phyloP scores from a whole-genome alignment of 805 yeast species.

The Isabelozyma gotoi region DNA sequence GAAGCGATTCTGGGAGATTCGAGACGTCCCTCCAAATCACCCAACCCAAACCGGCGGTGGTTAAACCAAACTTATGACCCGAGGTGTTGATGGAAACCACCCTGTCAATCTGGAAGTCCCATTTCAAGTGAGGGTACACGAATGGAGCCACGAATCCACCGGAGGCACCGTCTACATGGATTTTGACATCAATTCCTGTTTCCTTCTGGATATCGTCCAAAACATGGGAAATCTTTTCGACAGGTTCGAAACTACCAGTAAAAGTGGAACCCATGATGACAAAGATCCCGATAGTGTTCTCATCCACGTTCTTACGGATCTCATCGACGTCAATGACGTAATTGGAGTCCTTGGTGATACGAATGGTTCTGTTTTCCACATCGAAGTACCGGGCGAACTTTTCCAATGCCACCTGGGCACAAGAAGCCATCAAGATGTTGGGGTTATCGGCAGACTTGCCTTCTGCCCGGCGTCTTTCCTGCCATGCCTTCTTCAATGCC shows the following conservation, averaged over 20 bases:
- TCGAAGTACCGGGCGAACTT: conserved; percentile 93
- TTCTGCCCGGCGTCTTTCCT: conserved; percentile 54
- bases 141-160: conserved; percentile 92
- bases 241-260: conserved; percentile 89
- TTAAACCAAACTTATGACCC: conserved; percentile 90
- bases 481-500: conserved; percentile 92
- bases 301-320: conserved; percentile 70
- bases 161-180: conserved; percentile 92
- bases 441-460: conserved; percentile 68
- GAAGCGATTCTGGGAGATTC: conserved; percentile 66
- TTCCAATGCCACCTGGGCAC: conserved; percentile 92
- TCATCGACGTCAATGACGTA: conserved; percentile 63
- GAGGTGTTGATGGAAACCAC: conserved; percentile 86
- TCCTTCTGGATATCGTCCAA: conserved; percentile 68
- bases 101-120: conserved; percentile 81
- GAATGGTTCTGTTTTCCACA: conserved; percentile 78
- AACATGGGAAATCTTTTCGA: conserved; percentile 56
- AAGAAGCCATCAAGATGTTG: conserved; percentile 86
- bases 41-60: conserved; percentile 94
- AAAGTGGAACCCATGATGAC: conserved; percentile 89
- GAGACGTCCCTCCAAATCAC: conserved; percentile 71
- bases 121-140: conserved; percentile 66
- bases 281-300: conserved; percentile 88
- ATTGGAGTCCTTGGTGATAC: conserved; percentile 58
- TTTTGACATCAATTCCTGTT: conserved; percentile 68